Conservation (phyloP, 257 asterid species). For the Solanum raphanifolium region DNA sequence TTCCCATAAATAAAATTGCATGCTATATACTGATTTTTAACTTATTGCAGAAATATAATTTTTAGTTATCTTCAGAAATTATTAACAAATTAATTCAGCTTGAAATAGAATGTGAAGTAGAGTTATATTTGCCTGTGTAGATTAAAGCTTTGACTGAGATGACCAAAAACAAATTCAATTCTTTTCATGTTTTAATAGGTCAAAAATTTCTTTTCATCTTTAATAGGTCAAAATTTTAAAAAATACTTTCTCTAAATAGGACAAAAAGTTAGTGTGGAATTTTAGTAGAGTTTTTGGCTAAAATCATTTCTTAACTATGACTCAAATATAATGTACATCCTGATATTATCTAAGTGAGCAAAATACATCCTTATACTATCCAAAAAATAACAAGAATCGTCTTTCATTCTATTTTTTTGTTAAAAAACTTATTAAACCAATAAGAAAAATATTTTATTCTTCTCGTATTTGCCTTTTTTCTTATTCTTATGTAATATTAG, state of each 20-base stretch:
- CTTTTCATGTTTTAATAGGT: background rate
- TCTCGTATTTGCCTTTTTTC: too few species aligned
- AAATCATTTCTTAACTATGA: too few species aligned
- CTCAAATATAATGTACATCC: too few species aligned
- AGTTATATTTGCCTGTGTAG: background rate
- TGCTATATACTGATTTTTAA: background rate
- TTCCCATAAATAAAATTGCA: background rate
- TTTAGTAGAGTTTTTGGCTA: background rate
- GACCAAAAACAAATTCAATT: background rate
- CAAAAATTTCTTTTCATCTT: background rate
- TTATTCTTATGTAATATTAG: too few species aligned
- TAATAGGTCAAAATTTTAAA: background rate
- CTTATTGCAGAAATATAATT: background rate
- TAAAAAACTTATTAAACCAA: too few species aligned
- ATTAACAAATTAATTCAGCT: background rate
- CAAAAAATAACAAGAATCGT: too few species aligned
- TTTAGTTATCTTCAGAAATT: background rate
- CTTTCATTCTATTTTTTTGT: too few species aligned
- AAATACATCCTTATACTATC: too few species aligned
- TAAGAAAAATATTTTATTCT: too few species aligned
- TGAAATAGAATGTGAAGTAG: background rate
- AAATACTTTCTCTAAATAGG: background rate
- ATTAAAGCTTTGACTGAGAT: background rate
- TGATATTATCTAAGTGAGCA: too few species aligned
- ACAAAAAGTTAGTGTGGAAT: background rate